Conservation (phyloP, 768 basidiomycete genomes). For the Tricholoma matsutake region DNA sequence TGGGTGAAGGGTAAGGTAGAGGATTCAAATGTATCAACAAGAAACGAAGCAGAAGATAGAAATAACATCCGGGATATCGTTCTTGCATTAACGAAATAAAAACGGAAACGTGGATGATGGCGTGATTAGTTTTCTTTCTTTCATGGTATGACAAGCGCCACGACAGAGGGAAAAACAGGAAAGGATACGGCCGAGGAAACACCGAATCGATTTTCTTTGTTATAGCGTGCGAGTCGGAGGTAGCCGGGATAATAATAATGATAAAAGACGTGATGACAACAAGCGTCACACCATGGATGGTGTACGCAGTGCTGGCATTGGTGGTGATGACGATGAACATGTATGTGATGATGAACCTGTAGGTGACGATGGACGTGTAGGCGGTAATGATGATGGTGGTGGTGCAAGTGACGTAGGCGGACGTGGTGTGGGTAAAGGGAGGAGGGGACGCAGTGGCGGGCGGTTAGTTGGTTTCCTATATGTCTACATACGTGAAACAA, state of each 20-base stretch:
- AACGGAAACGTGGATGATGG: conserved; percentile 1
- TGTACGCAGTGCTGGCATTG: background rate
- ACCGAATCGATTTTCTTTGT: background rate
- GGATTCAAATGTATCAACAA: background rate
- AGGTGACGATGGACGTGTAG: background rate
- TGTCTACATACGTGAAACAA: conserved; percentile 7
- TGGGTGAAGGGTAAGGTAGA: background rate
- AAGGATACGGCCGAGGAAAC: background rate
- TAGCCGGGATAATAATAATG: conserved; percentile 18
- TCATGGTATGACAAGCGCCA: background rate
- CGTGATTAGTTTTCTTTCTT: background rate
- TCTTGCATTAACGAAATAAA: background rate
- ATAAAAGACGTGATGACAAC: conserved; percentile 9
- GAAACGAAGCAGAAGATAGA: background rate
- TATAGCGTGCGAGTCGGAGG: conserved; percentile 3
- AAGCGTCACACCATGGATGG: conserved; percentile 20
- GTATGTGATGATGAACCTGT: background rate
- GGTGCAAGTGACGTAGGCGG: conserved; percentile 2
- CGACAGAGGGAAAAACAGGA: background rate
- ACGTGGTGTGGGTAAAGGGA: conserved; percentile 8
- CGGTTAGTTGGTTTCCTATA: conserved; percentile 22
- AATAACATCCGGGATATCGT: conserved; percentile 1
- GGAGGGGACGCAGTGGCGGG: conserved; percentile 16
- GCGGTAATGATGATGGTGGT: conserved; percentile 7
- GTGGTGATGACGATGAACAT: background rate